Conservation (phyloP, 2,329 filamentous ascomycete species). For the Nemania sp. region DNA sequence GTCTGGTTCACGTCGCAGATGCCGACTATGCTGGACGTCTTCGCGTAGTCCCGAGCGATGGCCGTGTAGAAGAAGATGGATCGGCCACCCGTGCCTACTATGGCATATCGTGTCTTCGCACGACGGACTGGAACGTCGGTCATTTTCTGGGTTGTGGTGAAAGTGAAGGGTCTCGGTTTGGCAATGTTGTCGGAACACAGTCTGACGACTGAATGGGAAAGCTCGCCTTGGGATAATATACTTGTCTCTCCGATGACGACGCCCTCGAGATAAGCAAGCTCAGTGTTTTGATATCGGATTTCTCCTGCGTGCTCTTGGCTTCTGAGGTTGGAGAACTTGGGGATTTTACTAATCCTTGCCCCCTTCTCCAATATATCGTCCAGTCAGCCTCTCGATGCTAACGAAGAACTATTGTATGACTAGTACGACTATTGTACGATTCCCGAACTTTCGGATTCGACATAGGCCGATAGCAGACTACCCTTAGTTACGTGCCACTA, state of each 20-base stretch:
- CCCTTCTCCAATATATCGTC: slow-evolving; percentile 6
- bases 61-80: slow-evolving; percentile 66
- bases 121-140: slow-evolving; percentile 22
- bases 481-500: background rate
- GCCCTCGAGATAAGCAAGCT: background rate
- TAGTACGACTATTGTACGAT: background rate
- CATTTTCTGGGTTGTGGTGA: slow-evolving; percentile 23
- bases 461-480: background rate
- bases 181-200: background rate
- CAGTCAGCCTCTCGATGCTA: background rate
- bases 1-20: slow-evolving; percentile 66
- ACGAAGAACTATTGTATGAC: too few species aligned
- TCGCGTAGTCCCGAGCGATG: slow-evolving; percentile 56
- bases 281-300: background rate
- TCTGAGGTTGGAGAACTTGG: slow-evolving; percentile 24
- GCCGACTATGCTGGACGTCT: slow-evolving; percentile 57
- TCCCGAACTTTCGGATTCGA: slow-evolving; percentile 1
- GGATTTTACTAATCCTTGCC: slow-evolving; percentile 1
- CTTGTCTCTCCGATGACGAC: background rate
- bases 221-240: background rate
- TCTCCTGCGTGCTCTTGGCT: background rate
- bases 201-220: background rate
- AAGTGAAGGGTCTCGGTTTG: background rate
- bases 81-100: slow-evolving; percentile 63
- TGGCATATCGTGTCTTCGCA: slow-evolving; percentile 52